Conservation (phyloP, 305 asterid genomes). For the Fraxinus velutina region DNA sequence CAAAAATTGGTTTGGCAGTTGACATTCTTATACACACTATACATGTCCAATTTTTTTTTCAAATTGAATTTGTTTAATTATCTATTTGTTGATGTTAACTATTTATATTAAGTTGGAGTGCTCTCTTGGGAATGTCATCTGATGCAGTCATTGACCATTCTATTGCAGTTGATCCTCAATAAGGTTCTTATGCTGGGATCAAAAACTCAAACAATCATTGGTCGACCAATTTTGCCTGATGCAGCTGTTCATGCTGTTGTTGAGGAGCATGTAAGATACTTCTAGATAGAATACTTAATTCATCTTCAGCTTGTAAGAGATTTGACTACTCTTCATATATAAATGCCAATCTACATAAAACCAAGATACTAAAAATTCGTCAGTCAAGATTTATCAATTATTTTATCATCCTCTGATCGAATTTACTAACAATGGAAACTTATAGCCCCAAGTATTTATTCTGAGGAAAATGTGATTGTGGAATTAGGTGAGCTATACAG, state of each 20-base stretch:
- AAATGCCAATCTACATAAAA: background rate
- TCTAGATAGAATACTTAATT: conserved; percentile 5
- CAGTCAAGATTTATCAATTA: background rate
- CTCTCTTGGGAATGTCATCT: conserved; percentile 18
- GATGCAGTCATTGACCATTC: conserved; percentile 11
- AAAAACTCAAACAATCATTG: conserved; percentile 65
- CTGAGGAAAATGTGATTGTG: conserved; percentile 7
- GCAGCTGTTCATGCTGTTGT: conserved; percentile 95
- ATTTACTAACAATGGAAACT: conserved; percentile 12
- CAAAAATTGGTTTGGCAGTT: background rate
- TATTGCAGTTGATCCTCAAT: conserved; percentile 66
- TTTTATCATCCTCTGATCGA: background rate
- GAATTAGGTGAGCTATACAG: conserved; percentile 16
- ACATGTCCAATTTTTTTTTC: conserved; percentile 7
- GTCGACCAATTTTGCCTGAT: conserved; percentile 83
- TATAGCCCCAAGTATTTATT: conserved; percentile 1
- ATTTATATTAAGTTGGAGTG: conserved; percentile 4
- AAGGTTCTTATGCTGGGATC: conserved; percentile 92
- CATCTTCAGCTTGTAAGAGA: background rate
- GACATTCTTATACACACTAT: background rate
- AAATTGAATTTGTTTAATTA: background rate
- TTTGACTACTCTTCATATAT: background rate
- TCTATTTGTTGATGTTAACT: conserved; percentile 2
- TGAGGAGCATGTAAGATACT: conserved; percentile 85
- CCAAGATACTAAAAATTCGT: background rate